Percentiles rank a stretch among this genome's conserved stretches.
phyloP scores from a whole-genome alignment of 2,329 filamentous ascomycete genomes.

The Trichothecium sympodiale region DNA sequence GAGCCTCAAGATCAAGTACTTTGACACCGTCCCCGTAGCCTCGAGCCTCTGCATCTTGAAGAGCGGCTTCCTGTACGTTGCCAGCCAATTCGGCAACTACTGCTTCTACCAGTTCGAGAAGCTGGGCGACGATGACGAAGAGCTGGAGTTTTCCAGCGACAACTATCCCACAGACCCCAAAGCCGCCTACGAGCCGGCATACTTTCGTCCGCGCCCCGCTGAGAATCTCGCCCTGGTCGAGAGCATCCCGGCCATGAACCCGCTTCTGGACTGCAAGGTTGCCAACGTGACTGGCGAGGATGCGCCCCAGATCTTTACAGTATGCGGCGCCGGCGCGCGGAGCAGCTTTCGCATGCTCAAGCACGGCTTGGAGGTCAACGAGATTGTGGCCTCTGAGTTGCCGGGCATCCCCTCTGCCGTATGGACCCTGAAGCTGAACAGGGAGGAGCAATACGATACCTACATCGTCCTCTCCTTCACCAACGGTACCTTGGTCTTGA shows the following conservation, averaged over 20 bases:
- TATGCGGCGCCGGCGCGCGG: constrained; percentile 78
- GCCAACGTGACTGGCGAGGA: constrained; percentile 86
- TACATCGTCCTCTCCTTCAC: constrained; percentile 94
- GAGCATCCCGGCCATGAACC: constrained; percentile 80
- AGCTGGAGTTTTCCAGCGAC: constrained; percentile 76
- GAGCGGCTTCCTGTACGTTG: constrained; percentile 88
- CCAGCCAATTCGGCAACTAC: constrained; percentile 86
- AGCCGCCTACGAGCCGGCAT: constrained; percentile 64
- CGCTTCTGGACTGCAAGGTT: constrained; percentile 82
- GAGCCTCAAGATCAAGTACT: constrained; percentile 88
- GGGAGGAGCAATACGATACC: constrained; percentile 74
- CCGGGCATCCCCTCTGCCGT: constrained; percentile 83
- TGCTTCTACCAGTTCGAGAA: constrained; percentile 97
- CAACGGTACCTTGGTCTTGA: constrained; percentile 81
- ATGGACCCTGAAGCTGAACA: constrained; percentile 86
- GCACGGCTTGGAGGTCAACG: constrained; percentile 84
- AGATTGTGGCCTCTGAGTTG: constrained; percentile 89
- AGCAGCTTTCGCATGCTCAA: constrained; percentile 88
- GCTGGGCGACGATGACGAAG: constrained; percentile 88
- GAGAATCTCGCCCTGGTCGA: constrained; percentile 81
- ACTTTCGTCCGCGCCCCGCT: constrained; percentile 69
- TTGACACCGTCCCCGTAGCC: constrained; percentile 87
- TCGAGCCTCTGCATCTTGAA: constrained; percentile 85
- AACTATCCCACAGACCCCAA: constrained; percentile 67
- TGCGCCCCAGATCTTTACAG: constrained; percentile 89